Conservation (phyloP, 192 early-diverging fungal species). For the Umbelopsis vinacea region DNA sequence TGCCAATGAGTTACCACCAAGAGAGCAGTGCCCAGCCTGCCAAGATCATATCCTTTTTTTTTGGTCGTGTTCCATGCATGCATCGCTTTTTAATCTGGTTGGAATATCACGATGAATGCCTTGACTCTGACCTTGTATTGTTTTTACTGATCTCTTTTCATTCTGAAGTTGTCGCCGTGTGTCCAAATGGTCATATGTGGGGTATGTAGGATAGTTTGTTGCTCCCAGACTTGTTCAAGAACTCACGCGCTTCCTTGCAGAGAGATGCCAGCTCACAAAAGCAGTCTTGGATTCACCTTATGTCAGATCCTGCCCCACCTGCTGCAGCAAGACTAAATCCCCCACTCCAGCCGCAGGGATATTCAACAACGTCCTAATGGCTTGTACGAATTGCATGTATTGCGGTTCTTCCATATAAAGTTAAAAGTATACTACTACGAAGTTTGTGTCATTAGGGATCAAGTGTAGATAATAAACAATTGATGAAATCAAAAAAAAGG, state of each 20-base stretch:
- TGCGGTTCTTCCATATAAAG: not conserved
- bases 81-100: too few relatives aligned
- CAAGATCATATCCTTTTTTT: conserved; percentile 3
- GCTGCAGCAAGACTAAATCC: not conserved
- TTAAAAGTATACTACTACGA: not conserved
- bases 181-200: not conserved
- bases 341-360: not conserved
- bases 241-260: not conserved
- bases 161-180: not conserved
- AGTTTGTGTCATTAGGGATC: not conserved
- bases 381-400: conserved; percentile 10
- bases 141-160: not conserved
- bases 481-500: not conserved
- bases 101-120: not conserved
- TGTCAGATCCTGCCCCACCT: not conserved
- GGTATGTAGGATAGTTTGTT: not conserved
- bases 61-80: not conserved
- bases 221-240: not conserved
- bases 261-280: not conserved
- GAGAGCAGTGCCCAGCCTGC: conserved; percentile 5
- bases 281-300: not conserved
- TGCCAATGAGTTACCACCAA: not conserved
- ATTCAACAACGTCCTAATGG: not conserved
- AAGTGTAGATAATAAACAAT: not conserved
- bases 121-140: not conserved